Evolutionary conservation across 805 yeast genomes (phyloP), one percentile per base, ranked within the genome.

Genomic region (Clavispora carvajalis): DNA sequence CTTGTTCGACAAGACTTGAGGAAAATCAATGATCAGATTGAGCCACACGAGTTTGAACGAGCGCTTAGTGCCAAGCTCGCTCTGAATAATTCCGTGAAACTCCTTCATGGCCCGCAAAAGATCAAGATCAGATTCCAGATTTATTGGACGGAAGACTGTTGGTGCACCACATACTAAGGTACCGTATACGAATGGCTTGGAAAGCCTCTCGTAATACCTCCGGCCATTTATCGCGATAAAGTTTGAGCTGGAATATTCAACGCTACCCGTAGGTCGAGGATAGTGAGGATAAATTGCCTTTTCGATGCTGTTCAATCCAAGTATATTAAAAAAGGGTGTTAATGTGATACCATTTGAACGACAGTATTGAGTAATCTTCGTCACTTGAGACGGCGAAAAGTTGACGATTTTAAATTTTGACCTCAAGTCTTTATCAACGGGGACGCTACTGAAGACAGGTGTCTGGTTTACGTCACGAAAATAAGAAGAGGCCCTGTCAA

Each of bases 321-420:
- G 34, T 1, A 47, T 38, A 4, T 47, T 37, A 4, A 55, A 34
- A 36, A 38, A 51, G 7, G 62, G 53, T 2, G 61, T 59, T 19
- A 59, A 35, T 4, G 60, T 55, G 10, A 49, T 22, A 2, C 38
- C 39, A 19, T 51, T 45, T 23, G 28, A 28, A 24, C 46, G 48
- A 24, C 53, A 55, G 36, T 34, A 48, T 8, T 19, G 16, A 4
- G 50, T 33, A 12, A 56, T 39, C 3, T 19, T n/a, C 5, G 23
- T 30, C 7, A 47, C 38, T 34, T 51, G 44, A 5, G 22, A 37
- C 1, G 56, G 43, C 15, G 46, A 22, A 17, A 55, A 41, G 13
- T 43, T 45, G 5, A 56, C 16, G 1, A 37, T 21, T 23, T 41
- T 37, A 33, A 34, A 37, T 8, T 34, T 34, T 5, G 38, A 22